Percentiles rank a stretch among this genome's conserved stretches.
These are phyloP conservation scores for Podaxis sp. DNA, from an alignment of 768 basidiomycete genomes.

Conservation along the genomic window DNA sequence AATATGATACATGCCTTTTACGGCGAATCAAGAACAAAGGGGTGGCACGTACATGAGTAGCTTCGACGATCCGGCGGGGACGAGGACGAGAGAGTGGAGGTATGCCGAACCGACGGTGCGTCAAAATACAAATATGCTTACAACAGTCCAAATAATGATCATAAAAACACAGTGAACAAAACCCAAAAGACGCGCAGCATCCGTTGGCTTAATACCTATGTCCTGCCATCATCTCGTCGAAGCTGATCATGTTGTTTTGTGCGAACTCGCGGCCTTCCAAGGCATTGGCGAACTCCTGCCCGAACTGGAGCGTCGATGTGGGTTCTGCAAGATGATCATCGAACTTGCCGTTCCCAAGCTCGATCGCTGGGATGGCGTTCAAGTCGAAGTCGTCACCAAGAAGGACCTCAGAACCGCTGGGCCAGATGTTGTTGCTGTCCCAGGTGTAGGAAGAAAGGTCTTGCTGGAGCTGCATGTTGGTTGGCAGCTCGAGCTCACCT, in stretches of 20 bases:
- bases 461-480: slow-evolving; percentile 40
- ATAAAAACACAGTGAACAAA: slow-evolving; percentile 19
- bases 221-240: slow-evolving; percentile 45
- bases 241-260: slow-evolving; percentile 30
- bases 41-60: slow-evolving; percentile 17
- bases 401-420: slow-evolving; percentile 34
- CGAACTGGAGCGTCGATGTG: slow-evolving; percentile 29
- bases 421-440: slow-evolving; percentile 34
- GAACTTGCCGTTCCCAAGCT: slow-evolving; percentile 54
- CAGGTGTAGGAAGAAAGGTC: slow-evolving; percentile 39
- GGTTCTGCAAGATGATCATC: slow-evolving; percentile 27
- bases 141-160: slow-evolving; percentile 25
- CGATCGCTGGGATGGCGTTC: slow-evolving; percentile 61
- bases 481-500: slow-evolving; percentile 36
- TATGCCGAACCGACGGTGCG: slow-evolving; percentile 17
- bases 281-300: slow-evolving; percentile 32
- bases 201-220: slow-evolving; percentile 30
- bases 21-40: slow-evolving; percentile 23
- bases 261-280: slow-evolving; percentile 27
- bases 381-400: slow-evolving; percentile 68
- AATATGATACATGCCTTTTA: slow-evolving; percentile 33
- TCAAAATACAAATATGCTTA: slow-evolving; percentile 31
- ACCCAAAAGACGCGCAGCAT: slow-evolving; percentile 38
- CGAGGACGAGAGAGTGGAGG: background rate
- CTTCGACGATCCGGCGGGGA: slow-evolving; percentile 10